These are phyloP conservation scores for Chloromonas sp. DNA, from an alignment of 163 green algal genomes.

Conservation along the genomic window DNA sequence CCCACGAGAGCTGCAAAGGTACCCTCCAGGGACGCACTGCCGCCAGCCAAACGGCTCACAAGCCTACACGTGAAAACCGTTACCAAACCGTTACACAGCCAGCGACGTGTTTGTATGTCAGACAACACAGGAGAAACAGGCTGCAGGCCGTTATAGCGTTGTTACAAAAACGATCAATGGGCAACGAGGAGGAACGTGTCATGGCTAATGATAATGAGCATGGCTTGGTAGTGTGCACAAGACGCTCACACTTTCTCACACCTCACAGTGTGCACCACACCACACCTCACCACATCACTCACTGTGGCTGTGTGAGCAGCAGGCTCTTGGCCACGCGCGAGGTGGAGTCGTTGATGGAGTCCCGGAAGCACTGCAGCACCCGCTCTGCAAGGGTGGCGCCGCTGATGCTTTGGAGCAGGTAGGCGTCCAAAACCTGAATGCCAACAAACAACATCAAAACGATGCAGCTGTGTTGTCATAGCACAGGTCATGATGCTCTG, in stretches of 20 bases:
- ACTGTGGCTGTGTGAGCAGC: constrained; percentile 31
- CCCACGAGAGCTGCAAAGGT: constrained; percentile 52
- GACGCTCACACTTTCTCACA: too few relatives aligned
- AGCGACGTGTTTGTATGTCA: too few relatives aligned
- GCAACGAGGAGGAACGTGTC: too few relatives aligned
- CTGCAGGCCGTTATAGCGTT: too few relatives aligned
- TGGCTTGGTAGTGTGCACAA: too few relatives aligned
- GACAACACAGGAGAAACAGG: too few relatives aligned
- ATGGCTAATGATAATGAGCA: too few relatives aligned
- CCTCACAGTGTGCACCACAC: too few relatives aligned
- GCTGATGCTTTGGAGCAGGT: constrained; percentile 56
- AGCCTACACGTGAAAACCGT: not conserved
- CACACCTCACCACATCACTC: not conserved
- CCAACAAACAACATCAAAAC: not conserved
- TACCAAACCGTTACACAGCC: not conserved
- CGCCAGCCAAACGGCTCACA: not conserved
- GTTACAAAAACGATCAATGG: too few relatives aligned
- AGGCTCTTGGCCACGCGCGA: constrained; percentile 37
- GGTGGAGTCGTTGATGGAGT: constrained; percentile 34
- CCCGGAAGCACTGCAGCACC: constrained; percentile 48
- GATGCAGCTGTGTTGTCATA: too few relatives aligned
- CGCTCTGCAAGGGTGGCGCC: constrained; percentile 41
- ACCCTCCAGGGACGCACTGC: constrained; percentile 15
- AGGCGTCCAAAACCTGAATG: constrained; percentile 65
- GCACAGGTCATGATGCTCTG: constrained; percentile 34